phyloP scores from a whole-genome alignment of 164 flowering plant species.

The Kalanchoe fedtschenkoi region DNA sequence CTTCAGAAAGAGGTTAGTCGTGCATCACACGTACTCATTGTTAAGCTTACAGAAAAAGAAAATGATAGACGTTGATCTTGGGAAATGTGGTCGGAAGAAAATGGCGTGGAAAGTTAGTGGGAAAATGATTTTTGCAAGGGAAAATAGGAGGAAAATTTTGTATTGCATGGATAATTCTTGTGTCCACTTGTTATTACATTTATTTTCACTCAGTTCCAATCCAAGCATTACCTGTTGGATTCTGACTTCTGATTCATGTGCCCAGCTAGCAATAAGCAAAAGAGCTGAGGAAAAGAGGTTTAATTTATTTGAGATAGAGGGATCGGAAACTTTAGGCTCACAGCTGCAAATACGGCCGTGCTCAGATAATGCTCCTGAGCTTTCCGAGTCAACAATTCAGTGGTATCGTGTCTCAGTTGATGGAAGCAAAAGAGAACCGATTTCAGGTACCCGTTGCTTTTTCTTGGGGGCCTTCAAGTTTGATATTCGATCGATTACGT shows the following conservation, averaged over 20 bases:
- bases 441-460: conserved; percentile 45
- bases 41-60: too few relatives aligned
- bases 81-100: too few relatives aligned
- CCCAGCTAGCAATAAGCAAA: conserved; percentile 46
- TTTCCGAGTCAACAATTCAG: conserved; percentile 47
- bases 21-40: neutral
- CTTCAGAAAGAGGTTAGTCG: conserved; percentile 75
- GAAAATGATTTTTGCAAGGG: too few relatives aligned
- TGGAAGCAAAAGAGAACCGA: conserved; percentile 33
- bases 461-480: too few relatives aligned
- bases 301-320: conserved; percentile 31
- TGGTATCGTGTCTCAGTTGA: conserved; percentile 52
- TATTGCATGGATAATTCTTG: too few relatives aligned
- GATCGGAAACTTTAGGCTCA: conserved; percentile 47
- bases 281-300: conserved; percentile 28
- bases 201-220: too few relatives aligned
- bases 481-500: neutral
- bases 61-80: neutral
- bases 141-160: too few relatives aligned
- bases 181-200: too few relatives aligned
- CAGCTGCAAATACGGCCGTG: conserved; percentile 26
- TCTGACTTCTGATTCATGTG: neutral
- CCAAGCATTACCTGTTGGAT: neutral
- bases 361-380: conserved; percentile 30
- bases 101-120: too few relatives aligned